Base-by-base conservation (phyloP, 2,329 filamentous ascomycete genomes). In the Byssochlamys sp. region DNA sequence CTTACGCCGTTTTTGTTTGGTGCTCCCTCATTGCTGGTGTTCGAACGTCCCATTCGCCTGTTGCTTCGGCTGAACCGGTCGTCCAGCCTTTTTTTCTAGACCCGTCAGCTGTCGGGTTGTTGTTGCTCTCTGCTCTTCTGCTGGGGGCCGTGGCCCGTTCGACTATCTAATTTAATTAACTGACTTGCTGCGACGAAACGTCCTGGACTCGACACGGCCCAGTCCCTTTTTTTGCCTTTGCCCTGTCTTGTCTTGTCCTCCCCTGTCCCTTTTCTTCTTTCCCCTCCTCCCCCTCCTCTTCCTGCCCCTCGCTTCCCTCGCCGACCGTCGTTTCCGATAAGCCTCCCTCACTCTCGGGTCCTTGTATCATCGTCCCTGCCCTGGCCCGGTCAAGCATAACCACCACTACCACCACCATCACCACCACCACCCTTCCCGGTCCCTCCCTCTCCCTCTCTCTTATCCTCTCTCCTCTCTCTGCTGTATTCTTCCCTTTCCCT, bases 271-370 rank as follows among this genome's bases (percentile, higher is more conserved):
- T 14, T 29, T 45, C 57, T 14, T 53, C 26, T 55, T 54, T 54
- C 12, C n/a, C 55, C 29, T 10, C 29, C 11, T 10, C 57, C 53
- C 49, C 49, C 49, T 51, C 49, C 49, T 52, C 57, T 52, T 48
- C 33, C 58, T 63, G 59, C 62, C 63, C 61, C 61, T 63, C 62
- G 59, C 61, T 62, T 62, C 60, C 55, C 55, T 59, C 57, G 27
- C 63, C 61, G 65, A 59, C 61, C 62, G 62, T 65, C 61, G 63
- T 62, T 71, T 69, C 67, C 66, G 68, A 71, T 69, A 67, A 71
- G 68, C 66, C 66, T 66, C 65, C 60, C 56, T 31, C 29, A 31
- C 29, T 31, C 29, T 31, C 29, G 29, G n/a, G 33, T 55, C 64
- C 63, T 39, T 45, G 54, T 58, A 58, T 66, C 60, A 55, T 67